Evolutionary conservation across 768 basidiomycete genomes (phyloP).

Genomic region (Russula sp.): DNA sequence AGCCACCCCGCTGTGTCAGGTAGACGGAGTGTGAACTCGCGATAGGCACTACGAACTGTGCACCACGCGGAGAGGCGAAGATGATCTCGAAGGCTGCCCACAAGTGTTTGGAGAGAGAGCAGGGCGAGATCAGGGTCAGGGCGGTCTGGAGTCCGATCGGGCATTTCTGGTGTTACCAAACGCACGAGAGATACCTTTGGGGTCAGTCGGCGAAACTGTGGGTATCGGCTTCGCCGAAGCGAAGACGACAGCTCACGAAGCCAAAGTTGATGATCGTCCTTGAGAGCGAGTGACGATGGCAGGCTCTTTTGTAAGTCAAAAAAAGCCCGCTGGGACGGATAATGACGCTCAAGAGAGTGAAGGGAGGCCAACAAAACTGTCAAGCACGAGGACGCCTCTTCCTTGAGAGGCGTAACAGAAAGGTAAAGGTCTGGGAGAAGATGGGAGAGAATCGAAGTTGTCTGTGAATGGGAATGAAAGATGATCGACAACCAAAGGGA

Average conservation of each 20-base stretch:
- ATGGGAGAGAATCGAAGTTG: slow-evolving; percentile 51
- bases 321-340: slow-evolving; percentile 61
- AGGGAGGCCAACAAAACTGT: slow-evolving; percentile 46
- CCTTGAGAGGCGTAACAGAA: slow-evolving; percentile 22
- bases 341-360: slow-evolving; percentile 47
- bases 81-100: slow-evolving; percentile 3
- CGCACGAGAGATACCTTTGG: background rate
- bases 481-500: slow-evolving; percentile 59
- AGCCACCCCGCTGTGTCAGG: slow-evolving; percentile 12
- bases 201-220: slow-evolving; percentile 7
- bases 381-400: slow-evolving; percentile 21
- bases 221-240: slow-evolving; percentile 29
- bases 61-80: slow-evolving; percentile 16
- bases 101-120: slow-evolving; percentile 13
- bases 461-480: slow-evolving; percentile 56
- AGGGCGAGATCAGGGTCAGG: slow-evolving; percentile 5
- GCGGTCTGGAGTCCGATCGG: background rate
- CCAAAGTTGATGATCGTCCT: slow-evolving; percentile 41
- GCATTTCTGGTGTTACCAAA: background rate
- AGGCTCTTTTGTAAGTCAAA: slow-evolving; percentile 38
- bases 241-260: slow-evolving; percentile 42
- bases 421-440: slow-evolving; percentile 47
- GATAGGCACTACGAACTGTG: slow-evolving; percentile 16
- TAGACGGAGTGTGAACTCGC: slow-evolving; percentile 11
- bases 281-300: slow-evolving; percentile 34